These are phyloP conservation scores for Fagopyrum tataricum DNA, from an alignment of 148 eudicot genomes.

Conservation along the genomic window DNA sequence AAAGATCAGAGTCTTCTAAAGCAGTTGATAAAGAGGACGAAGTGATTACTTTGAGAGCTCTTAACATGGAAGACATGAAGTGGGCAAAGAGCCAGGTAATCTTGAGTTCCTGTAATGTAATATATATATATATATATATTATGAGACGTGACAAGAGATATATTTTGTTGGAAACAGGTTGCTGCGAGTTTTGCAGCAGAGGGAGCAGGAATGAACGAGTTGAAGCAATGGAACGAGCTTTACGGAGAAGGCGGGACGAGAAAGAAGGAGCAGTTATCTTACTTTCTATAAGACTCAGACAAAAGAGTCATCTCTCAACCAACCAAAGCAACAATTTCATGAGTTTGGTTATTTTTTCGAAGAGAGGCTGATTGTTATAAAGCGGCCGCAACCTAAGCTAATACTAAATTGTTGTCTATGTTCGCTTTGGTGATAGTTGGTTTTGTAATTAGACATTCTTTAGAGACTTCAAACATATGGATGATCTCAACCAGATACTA, in stretches of 20 bases:
- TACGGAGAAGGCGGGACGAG: conserved; percentile 96
- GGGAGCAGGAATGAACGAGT: conserved; percentile 75
- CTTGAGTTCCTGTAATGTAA: no score
- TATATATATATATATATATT: neutral
- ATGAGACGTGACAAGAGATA: neutral
- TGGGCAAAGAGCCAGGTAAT: conserved; percentile 90
- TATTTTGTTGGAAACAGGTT: conserved; percentile 38
- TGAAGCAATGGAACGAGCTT: conserved; percentile 85
- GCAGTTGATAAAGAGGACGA: conserved; percentile 50
- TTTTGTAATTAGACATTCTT: conserved; percentile 1
- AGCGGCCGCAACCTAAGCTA: neutral
- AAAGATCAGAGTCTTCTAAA: conserved; percentile 29
- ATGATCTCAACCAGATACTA: conserved; percentile 8
- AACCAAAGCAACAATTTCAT: neutral
- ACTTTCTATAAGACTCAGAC: conserved; percentile 46
- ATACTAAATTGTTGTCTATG: neutral
- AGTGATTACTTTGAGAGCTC: conserved; percentile 54
- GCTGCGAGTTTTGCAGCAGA: conserved; percentile 86
- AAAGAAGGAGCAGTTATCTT: conserved; percentile 77
- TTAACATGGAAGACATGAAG: conserved; percentile 92
- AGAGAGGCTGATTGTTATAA: neutral
- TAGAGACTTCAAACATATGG: conserved; percentile 6
- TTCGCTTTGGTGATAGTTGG: neutral
- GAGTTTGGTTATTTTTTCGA: neutral
- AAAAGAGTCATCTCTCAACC: neutral